These are phyloP conservation scores for Phytopythium mirpurense DNA, from an alignment of 352 stramenopile species.

Conservation along the genomic window DNA sequence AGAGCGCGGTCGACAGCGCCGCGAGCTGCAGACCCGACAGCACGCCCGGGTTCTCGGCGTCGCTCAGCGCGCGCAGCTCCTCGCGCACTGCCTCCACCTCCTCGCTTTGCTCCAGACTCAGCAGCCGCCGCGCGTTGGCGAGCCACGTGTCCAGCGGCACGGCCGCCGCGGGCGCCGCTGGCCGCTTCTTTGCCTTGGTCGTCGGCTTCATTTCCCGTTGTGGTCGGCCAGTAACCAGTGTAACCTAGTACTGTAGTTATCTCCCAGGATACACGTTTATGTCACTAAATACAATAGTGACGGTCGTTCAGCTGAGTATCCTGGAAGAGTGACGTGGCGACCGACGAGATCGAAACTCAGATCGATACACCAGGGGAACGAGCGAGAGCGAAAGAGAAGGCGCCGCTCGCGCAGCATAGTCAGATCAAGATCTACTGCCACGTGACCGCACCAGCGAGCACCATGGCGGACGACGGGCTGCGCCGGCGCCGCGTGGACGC, in stretches of 20 bases:
- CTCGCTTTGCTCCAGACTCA: slow-evolving; percentile 59
- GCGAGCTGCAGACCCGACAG: slow-evolving; percentile 40
- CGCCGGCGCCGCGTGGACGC: slow-evolving; percentile 27
- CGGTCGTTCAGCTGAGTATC: background rate
- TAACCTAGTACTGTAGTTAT: no score
- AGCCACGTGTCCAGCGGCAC: slow-evolving; percentile 58
- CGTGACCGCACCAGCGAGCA: slow-evolving; percentile 11
- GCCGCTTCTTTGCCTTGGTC: background rate
- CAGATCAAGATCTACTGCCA: slow-evolving; percentile 2
- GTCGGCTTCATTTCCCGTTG: background rate
- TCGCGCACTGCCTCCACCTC: slow-evolving; percentile 50
- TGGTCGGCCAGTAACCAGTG: no score
- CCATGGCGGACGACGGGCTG: slow-evolving; percentile 16
- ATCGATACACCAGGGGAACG: background rate
- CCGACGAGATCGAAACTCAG: background rate
- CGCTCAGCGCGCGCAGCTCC: slow-evolving; percentile 46
- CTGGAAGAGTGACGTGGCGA: background rate
- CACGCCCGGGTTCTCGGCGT: slow-evolving; percentile 66
- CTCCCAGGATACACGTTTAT: no score
- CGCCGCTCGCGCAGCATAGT: background rate
- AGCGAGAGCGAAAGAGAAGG: background rate
- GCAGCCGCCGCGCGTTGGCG: slow-evolving; percentile 29
- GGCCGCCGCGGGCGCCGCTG: slow-evolving; percentile 6
- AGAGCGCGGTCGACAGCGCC: slow-evolving; percentile 48
- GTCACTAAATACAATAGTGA: background rate